Conservation (phyloP, 2,329 filamentous ascomycete species). For the Nemania sp. region DNA sequence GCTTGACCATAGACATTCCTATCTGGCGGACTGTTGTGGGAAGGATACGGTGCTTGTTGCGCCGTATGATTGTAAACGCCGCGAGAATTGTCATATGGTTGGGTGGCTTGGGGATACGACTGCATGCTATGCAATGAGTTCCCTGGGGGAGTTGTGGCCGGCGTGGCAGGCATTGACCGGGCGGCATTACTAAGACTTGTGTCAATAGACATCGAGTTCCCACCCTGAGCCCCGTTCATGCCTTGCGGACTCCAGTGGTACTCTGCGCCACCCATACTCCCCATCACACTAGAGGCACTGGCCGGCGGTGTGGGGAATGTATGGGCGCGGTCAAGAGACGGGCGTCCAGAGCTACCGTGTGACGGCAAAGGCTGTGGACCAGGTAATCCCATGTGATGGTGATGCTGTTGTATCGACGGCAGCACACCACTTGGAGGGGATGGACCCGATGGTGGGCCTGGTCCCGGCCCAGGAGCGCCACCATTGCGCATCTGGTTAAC, state of each 20-base stretch:
- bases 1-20: slow-evolving; percentile 69
- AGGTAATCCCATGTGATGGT: slow-evolving; percentile 64
- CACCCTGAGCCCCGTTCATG: slow-evolving; percentile 65
- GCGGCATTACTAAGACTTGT: slow-evolving; percentile 72
- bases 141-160: slow-evolving; percentile 86
- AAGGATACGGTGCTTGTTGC: slow-evolving; percentile 74
- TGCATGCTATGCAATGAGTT: slow-evolving; percentile 77
- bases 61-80: slow-evolving; percentile 70
- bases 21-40: slow-evolving; percentile 63
- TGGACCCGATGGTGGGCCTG: slow-evolving; percentile 55
- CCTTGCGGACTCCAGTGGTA: slow-evolving; percentile 74
- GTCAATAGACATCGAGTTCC: slow-evolving; percentile 80
- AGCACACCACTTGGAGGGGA: slow-evolving; percentile 54
- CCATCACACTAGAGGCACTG: slow-evolving; percentile 85
- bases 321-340: slow-evolving; percentile 80
- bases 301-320: slow-evolving; percentile 94
- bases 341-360: slow-evolving; percentile 74
- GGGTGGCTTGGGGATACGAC: slow-evolving; percentile 70
- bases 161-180: slow-evolving; percentile 88
- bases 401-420: slow-evolving; percentile 71
- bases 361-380: slow-evolving; percentile 62
- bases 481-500: slow-evolving; percentile 66
- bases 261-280: slow-evolving; percentile 73
- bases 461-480: slow-evolving; percentile 50
- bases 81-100: slow-evolving; percentile 76